Evolutionary conservation across 1,284 basidiomycete species (phyloP).

Genomic region (Trichosporon sp.): DNA sequence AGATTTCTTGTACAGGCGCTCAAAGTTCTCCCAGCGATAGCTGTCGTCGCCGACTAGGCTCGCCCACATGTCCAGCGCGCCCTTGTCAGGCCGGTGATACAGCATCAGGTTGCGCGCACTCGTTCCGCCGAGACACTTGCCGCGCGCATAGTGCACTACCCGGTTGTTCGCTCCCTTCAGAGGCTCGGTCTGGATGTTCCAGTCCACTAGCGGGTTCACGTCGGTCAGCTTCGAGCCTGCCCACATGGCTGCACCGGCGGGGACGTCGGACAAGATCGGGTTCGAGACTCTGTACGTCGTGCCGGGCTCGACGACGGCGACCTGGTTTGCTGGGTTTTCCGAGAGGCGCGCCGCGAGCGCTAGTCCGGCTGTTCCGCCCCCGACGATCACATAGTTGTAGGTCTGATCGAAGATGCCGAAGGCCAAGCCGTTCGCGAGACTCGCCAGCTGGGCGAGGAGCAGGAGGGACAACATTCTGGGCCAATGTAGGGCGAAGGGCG

Average conservation of each 20-base stretch:
- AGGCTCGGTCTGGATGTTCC: constrained; percentile 3
- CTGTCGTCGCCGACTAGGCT: not conserved
- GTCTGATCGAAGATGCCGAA: constrained; percentile 5
- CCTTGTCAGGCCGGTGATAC: constrained; percentile 3
- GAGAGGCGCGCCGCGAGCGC: constrained; percentile 65
- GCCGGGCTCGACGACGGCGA: constrained; percentile 67
- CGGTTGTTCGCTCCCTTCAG: not conserved
- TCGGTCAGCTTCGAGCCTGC: not conserved
- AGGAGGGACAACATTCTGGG: not conserved
- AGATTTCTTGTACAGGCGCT: not conserved
- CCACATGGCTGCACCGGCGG: not conserved
- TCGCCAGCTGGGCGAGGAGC: not conserved
- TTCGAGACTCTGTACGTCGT: constrained; percentile 5
- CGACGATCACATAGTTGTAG: constrained; percentile 46
- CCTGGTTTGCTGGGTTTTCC: constrained; percentile 59
- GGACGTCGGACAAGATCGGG: not conserved
- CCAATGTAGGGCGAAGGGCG: too few species aligned
- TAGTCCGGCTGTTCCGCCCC: constrained; percentile 66
- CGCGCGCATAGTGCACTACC: constrained; percentile 3
- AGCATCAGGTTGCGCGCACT: constrained; percentile 6
- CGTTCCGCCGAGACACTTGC: constrained; percentile 8
- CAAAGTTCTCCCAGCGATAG: not conserved
- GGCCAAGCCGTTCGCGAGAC: not conserved
- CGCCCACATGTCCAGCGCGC: constrained; percentile 1
- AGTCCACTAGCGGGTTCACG: constrained; percentile 6